A percentile compares a stretch with the other conserved stretches of the same genome.
phyloP scores from a whole-genome alignment of 805 yeast species.

The Monosporozyma aquatica region DNA sequence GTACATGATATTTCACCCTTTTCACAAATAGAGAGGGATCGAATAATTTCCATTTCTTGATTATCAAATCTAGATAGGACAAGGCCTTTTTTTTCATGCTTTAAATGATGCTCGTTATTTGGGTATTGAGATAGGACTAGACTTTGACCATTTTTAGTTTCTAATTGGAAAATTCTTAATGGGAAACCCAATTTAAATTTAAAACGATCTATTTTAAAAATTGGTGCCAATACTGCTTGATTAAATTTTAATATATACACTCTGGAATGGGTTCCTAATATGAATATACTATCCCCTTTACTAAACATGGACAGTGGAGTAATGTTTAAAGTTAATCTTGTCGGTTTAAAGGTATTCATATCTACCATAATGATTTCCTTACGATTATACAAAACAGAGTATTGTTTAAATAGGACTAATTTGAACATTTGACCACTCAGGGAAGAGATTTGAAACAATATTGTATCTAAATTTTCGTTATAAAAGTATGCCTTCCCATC shows the following conservation, averaged over 20 bases:
- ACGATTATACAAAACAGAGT: conserved; percentile 1
- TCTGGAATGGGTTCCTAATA: neutral
- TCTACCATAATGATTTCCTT: neutral
- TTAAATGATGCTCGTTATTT: too few species aligned
- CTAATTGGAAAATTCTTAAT: neutral
- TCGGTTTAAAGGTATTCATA: neutral
- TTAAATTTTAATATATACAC: neutral
- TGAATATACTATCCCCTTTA: neutral
- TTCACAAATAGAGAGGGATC: neutral
- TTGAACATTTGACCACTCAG: neutral
- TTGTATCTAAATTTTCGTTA: neutral
- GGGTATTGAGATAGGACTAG: neutral
- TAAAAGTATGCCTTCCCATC: conserved; percentile 3
- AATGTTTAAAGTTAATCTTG: neutral
- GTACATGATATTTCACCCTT: neutral
- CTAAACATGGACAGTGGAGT: neutral
- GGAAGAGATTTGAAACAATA: neutral
- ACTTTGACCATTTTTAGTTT: neutral
- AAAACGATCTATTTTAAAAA: neutral
- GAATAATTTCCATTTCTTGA: neutral
- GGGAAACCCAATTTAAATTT: neutral
- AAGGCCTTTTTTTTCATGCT: neutral
- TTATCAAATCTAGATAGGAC: neutral
- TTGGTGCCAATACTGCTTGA: neutral
- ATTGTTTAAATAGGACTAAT: neutral